Base-by-base conservation (phyloP, 2,329 filamentous ascomycete species). In the Nemania diffusa region DNA sequence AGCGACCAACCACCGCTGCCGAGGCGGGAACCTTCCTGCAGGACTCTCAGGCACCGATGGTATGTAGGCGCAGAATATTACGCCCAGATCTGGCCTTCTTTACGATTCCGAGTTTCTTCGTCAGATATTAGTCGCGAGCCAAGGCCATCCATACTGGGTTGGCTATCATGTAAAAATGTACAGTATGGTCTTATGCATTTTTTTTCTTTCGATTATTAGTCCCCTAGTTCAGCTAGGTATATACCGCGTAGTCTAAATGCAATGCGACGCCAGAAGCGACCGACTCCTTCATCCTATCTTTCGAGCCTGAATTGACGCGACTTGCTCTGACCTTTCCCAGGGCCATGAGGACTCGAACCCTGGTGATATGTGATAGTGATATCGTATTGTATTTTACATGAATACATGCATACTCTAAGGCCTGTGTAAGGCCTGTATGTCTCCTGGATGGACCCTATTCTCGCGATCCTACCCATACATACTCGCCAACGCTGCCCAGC, bases 371-470 rank as follows among this genome's bases (percentile, higher is more conserved):
- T 52, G 27, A 24, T 48, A 29, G 26, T 34, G 5, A 7, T 60
- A 61, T 52, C 34, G 9, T 61, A 7, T 51, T 56, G 22, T 57
- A 61, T 34, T 51, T 42, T 37, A 56, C 50, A 64, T 53, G 20
- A 58, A 50, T 50, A 50, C 24, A 67, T 51, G 20, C n/a, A 32
- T 32, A 32, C 29, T 29, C 27, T 48, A 51, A 13, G 29, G 29
- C n/a, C n/a, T n/a, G n/a, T 29, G 9, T 42, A 55, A 32, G 17
- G 46, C 46, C 48, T 57, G 17, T 32, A 37, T 22, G 29, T 40
- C 20, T 26, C 40, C 40, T 34, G 15, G 37, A 13, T 29, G 20
- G 26, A 27, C 29, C 26, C 11, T 52, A 13, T 11, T 44, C 17
- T 60, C 50, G 27, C 24, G 15, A 20, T 52, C 26, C n/a, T 51